phyloP scores from a whole-genome alignment of 345 rosid species.

The Acer yangbiense region DNA sequence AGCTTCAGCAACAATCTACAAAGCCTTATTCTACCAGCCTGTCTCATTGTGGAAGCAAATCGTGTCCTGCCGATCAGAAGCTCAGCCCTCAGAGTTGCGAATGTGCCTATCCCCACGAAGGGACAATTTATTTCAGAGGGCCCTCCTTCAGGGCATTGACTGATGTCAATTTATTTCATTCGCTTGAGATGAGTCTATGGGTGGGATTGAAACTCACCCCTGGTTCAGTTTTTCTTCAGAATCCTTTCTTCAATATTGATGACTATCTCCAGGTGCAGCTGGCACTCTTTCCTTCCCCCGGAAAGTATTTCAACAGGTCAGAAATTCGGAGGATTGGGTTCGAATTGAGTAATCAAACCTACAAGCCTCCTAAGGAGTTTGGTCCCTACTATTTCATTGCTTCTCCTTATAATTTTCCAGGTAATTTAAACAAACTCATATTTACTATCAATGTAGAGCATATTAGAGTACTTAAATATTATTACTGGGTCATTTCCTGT shows the following conservation, averaged over 20 bases:
- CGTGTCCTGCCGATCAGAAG: conserved; percentile 67
- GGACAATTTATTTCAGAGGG: conserved; percentile 80
- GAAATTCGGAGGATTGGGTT: conserved; percentile 76
- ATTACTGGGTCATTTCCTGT: no score
- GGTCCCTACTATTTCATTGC: conserved; percentile 93
- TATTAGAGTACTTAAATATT: no score
- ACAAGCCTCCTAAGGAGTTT: conserved; percentile 74
- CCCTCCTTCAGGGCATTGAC: conserved; percentile 74
- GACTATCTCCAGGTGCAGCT: conserved; percentile 89
- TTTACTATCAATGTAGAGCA: neutral
- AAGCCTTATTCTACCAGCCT: conserved; percentile 76
- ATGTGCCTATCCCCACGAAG: conserved; percentile 87
- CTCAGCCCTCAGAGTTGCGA: conserved; percentile 92
- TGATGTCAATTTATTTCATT: conserved; percentile 59
- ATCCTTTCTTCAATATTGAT: conserved; percentile 79
- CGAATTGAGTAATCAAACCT: conserved; percentile 82
- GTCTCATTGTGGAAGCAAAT: conserved; percentile 66
- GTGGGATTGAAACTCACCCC: conserved; percentile 69
- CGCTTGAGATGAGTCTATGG: conserved; percentile 85
- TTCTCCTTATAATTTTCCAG: conserved; percentile 83
- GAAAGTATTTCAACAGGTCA: conserved; percentile 60
- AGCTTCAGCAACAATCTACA: conserved; percentile 46
- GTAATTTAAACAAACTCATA: conserved; percentile 37
- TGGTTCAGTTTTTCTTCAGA: conserved; percentile 78
- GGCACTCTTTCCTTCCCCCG: conserved; percentile 69